Evolutionary conservation across 2,329 filamentous ascomycete genomes (phyloP), one percentile per base, ranked within the genome.

Genomic region (Sclerotinia subarctica): DNA sequence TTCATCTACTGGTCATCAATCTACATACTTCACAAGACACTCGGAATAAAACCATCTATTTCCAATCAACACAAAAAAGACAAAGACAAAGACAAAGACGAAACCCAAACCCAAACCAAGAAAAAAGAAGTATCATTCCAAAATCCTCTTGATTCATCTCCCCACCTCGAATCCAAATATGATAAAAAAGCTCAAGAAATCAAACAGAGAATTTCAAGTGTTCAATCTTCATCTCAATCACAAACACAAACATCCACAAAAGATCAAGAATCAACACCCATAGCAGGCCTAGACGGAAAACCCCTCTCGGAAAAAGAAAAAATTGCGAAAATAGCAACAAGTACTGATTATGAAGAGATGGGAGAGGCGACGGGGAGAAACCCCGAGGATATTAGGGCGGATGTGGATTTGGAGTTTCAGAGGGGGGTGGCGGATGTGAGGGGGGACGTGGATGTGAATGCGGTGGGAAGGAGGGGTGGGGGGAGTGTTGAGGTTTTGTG

Each of bases 1-100:
- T 29, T 66, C 26, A 13, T 66, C 10, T 66, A 66, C 54, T 66
- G 64, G 64, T 32, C 42, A 10, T 17, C 42, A 1, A 46, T 60
- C 19, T 46, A 49, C 44, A 32, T 60, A 4, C 26, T 60, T 0
- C 44, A 21, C 11, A 60, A 35, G 17, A 32, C 26, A 3, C 4
- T 11, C 11, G 57, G 44, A 1, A 47, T 47, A 35, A n/a, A 10
- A 15, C 15, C 26, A 3, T 15, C 13, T 15, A 13, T 17, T 5
- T 24, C 26, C 49, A 24, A 51, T 5, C n/a, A 26, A 24, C 19
- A 10, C 47, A 15, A 42, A 42, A 42, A 15, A 42, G 38, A 10
- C 38, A 13, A 29, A 29, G 29, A 29, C 29, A 29, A 29, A 29
- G 29, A 13, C 38, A 15, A 3, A 2, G 4, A 42, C 13, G 38